Evolutionary conservation across 768 basidiomycete genomes (phyloP).

Genomic region (Boletus sp.): DNA sequence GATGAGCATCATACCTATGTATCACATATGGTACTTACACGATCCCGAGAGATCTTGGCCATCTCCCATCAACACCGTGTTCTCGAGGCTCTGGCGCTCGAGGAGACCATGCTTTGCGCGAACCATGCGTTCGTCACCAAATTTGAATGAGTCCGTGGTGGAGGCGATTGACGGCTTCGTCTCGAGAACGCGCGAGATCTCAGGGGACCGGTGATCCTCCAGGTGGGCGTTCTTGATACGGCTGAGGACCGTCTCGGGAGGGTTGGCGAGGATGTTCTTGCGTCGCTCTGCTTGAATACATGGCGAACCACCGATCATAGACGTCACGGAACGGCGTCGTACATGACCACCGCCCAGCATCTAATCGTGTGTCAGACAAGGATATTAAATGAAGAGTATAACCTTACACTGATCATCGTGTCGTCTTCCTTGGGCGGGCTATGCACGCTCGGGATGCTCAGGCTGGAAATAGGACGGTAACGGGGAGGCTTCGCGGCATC

Average conservation of each 20-base stretch:
- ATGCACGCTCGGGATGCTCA: constrained; percentile 48
- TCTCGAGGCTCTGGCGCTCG: constrained; percentile 65
- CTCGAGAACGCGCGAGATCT: constrained; percentile 49
- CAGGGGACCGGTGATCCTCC: constrained; percentile 32
- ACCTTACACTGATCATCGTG: constrained; percentile 73
- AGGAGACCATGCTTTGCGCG: constrained; percentile 58
- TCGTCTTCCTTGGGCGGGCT: constrained; percentile 66
- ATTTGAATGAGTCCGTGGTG: constrained; percentile 51
- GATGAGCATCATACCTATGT: not conserved
- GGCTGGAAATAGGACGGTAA: constrained; percentile 62
- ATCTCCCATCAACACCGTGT: constrained; percentile 58
- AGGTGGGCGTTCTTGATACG: constrained; percentile 27
- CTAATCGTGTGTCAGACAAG: constrained; percentile 32
- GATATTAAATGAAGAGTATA: not conserved
- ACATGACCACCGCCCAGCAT: constrained; percentile 81
- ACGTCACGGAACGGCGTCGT: constrained; percentile 63
- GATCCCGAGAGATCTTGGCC: constrained; percentile 56
- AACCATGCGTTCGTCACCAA: constrained; percentile 69
- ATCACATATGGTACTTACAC: constrained; percentile 39
- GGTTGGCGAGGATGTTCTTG: constrained; percentile 40
- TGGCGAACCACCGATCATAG: constrained; percentile 66
- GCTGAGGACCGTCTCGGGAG: constrained; percentile 33
- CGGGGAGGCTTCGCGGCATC: constrained; percentile 43
- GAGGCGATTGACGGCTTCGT: constrained; percentile 63
- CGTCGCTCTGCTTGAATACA: constrained; percentile 64